phyloP scores from a whole-genome alignment of 169 alveolate species.

The Eimeria acervulina region DNA sequence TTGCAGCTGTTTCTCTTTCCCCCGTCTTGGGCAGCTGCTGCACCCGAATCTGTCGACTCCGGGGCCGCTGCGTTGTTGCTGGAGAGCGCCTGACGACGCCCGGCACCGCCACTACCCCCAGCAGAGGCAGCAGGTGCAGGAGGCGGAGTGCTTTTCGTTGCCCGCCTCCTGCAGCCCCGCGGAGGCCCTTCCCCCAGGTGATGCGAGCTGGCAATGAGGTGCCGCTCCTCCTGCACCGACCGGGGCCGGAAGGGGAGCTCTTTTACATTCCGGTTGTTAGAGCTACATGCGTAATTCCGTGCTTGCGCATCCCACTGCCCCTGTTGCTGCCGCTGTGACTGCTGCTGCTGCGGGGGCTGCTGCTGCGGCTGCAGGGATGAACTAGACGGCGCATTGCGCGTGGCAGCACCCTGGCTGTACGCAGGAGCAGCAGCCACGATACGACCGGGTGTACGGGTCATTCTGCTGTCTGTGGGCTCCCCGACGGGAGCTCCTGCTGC shows the following conservation, averaged over 20 bases:
- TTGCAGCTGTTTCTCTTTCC: not conserved
- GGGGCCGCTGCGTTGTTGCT: not conserved
- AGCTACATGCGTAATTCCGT: not conserved
- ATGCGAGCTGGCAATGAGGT: not conserved
- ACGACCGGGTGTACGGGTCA: slow-evolving; percentile 5
- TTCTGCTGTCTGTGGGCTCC: slow-evolving; percentile 49
- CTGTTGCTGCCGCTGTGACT: slow-evolving; percentile 54
- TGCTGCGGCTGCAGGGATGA: slow-evolving; percentile 2
- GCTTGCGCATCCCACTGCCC: slow-evolving; percentile 40
- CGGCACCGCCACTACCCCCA: not conserved
- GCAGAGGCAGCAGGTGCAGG: slow-evolving; percentile 32
- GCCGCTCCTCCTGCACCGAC: slow-evolving; percentile 47
- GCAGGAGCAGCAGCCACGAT: not conserved
- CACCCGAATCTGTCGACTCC: slow-evolving; percentile 17
- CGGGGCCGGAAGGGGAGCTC: slow-evolving; percentile 29
- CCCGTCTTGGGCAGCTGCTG: slow-evolving; percentile 11
- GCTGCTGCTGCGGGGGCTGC: slow-evolving; percentile 11
- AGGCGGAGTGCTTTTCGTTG: slow-evolving; percentile 5
- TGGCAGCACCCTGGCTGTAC: not conserved
- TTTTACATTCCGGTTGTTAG: not conserved
- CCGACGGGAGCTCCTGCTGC: slow-evolving; percentile 42
- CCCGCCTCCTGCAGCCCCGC: slow-evolving; percentile 44
- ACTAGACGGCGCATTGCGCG: not conserved
- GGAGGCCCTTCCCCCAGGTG: slow-evolving; percentile 46
- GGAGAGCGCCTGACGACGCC: not conserved